phyloP scores from a whole-genome alignment of 2,329 filamentous ascomycete genomes.

The Rhytidhysteron rufulum region DNA sequence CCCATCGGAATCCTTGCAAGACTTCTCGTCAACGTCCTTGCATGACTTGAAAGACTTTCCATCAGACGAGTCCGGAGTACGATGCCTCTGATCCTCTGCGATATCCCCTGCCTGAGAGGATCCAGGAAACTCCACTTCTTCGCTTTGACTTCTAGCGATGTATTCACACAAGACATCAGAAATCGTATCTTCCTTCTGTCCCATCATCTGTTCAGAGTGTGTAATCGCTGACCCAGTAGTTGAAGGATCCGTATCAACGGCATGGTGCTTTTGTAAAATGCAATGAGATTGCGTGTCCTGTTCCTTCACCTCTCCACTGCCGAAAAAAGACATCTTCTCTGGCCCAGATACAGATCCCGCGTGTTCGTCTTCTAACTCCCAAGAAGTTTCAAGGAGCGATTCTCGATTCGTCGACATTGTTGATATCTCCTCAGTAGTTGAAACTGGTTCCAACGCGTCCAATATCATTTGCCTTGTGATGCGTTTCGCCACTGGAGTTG shows the following conservation, averaged over 20 bases:
- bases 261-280: slow-evolving; percentile 6
- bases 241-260: slow-evolving; percentile 25
- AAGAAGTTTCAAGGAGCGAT: background rate
- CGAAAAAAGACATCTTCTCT: background rate
- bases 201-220: slow-evolving; percentile 26
- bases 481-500: slow-evolving; percentile 27
- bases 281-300: slow-evolving; percentile 23
- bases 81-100: slow-evolving; percentile 15
- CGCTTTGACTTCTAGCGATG: slow-evolving; percentile 21
- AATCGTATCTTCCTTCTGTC: slow-evolving; percentile 24
- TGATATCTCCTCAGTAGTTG: slow-evolving; percentile 20
- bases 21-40: slow-evolving; percentile 1
- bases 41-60: slow-evolving; percentile 33
- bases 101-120: background rate
- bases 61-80: slow-evolving; percentile 27
- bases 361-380: slow-evolving; percentile 1
- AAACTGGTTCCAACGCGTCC: slow-evolving; percentile 21
- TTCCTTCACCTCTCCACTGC: slow-evolving; percentile 9
- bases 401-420: slow-evolving; percentile 7
- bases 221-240: slow-evolving; percentile 27
- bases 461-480: slow-evolving; percentile 32
- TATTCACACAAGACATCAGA: slow-evolving; percentile 29
- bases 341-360: background rate
- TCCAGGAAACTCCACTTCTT: slow-evolving; percentile 7
- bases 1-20: slow-evolving; percentile 17